Evolutionary conservation across 129 eudicot genomes (phyloP).

Genomic region (Tagetes patula): DNA sequence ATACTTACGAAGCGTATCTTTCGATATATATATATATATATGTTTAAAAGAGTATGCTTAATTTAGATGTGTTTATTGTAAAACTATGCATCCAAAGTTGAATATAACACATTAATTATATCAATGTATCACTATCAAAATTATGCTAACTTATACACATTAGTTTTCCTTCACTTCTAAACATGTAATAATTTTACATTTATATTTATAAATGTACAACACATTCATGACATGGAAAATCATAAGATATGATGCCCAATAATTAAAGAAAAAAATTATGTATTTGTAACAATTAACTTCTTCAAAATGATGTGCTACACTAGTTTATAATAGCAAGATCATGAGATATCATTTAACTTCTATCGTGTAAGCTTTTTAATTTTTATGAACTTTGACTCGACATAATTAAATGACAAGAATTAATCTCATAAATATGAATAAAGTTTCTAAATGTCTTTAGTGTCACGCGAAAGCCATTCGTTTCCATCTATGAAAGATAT

Average conservation of each 20-base stretch:
- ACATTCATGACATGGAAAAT: neutral
- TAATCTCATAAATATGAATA: neutral
- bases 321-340: too few species aligned
- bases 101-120: neutral
- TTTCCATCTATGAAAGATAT: constrained; percentile 69
- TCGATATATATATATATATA: too few species aligned
- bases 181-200: neutral
- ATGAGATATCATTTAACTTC: neutral
- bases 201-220: neutral
- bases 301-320: too few species aligned
- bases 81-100: neutral
- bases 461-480: constrained; percentile 59
- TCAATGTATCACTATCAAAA: neutral
- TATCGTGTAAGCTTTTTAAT: neutral
- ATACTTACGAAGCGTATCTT: too few species aligned
- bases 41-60: too few species aligned
- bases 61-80: too few species aligned
- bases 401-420: constrained; percentile 1
- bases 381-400: constrained; percentile 11
- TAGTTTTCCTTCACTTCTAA: neutral
- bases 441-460: constrained; percentile 17
- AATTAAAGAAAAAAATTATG: neutral
- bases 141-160: neutral
- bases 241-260: neutral
- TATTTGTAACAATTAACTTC: too few species aligned